Evolutionary conservation across 495 filamentous ascomycete species (phyloP).

Genomic region (Alectoria sarmentosa): DNA sequence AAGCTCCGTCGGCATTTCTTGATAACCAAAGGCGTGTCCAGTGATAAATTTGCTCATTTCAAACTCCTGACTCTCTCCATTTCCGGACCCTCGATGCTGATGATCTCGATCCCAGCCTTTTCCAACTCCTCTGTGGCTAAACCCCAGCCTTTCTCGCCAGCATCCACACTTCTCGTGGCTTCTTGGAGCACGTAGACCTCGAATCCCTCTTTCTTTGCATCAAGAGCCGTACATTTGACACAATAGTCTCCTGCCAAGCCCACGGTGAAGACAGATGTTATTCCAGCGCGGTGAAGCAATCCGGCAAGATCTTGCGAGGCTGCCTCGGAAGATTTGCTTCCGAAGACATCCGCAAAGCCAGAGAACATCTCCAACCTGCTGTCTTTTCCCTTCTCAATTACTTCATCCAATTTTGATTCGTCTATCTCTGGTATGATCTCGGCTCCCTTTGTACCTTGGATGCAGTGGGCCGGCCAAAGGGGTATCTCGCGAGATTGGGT

Average conservation of each 20-base stretch:
- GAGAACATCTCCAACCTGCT: conserved; percentile 82
- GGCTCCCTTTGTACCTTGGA: conserved; percentile 66
- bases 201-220: conserved; percentile 73
- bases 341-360: conserved; percentile 73
- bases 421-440: conserved; percentile 71
- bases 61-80: conserved; percentile 36
- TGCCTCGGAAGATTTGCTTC: conserved; percentile 39
- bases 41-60: not conserved
- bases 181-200: conserved; percentile 70
- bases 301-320: conserved; percentile 53
- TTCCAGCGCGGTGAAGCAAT: conserved; percentile 45
- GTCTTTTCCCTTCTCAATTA: conserved; percentile 73
- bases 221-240: conserved; percentile 71
- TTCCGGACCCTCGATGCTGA: conserved; percentile 42
- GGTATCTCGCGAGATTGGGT: conserved; percentile 56
- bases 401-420: conserved; percentile 45
- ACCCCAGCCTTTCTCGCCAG: conserved; percentile 45
- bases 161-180: conserved; percentile 63
- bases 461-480: conserved; percentile 89
- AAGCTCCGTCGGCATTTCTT: not conserved
- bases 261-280: conserved; percentile 74
- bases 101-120: conserved; percentile 45
- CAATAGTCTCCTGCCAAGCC: conserved; percentile 89
- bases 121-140: conserved; percentile 49
- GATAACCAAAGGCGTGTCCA: not conserved